These are phyloP conservation scores for Eudorina sp. DNA, from an alignment of 139 green algal species.

Conservation along the genomic window DNA sequence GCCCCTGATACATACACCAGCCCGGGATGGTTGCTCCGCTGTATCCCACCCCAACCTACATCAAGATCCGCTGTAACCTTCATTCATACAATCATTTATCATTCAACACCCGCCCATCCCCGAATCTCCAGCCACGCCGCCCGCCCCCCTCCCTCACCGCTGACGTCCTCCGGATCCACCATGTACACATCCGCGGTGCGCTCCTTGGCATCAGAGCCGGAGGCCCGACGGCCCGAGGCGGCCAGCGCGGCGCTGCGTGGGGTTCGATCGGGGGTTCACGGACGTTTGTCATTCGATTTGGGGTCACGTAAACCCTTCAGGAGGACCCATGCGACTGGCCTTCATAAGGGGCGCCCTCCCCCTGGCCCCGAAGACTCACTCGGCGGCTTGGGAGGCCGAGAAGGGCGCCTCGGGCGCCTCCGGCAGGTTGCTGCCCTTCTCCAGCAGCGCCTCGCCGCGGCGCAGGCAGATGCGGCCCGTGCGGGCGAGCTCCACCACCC, in stretches of 20 bases:
- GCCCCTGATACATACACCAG: no score
- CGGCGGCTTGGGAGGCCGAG: not conserved
- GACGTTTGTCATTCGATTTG: no score
- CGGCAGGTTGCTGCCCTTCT: conserved; percentile 51
- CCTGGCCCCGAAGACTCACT: not conserved
- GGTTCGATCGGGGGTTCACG: no score
- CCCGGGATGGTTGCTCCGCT: no score
- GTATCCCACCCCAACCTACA: no score
- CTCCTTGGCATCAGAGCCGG: not conserved
- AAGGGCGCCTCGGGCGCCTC: conserved; percentile 35
- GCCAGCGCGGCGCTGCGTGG: no score
- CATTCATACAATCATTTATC: no score
- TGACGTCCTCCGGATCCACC: conserved; percentile 59
- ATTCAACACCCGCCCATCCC: no score
- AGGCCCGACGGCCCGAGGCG: no score
- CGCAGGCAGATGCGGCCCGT: conserved; percentile 94
- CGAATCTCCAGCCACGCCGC: no score
- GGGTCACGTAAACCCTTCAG: no score
- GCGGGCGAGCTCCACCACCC: conserved; percentile 88
- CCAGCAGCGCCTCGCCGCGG: conserved; percentile 79
- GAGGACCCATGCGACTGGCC: not conserved
- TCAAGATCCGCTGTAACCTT: no score
- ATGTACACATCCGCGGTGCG: conserved; percentile 77
- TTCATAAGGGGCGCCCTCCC: not conserved
- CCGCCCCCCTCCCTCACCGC: conserved; percentile 1